Conservation (phyloP, 768 basidiomycete genomes). For the Lactifluus piperatus region DNA sequence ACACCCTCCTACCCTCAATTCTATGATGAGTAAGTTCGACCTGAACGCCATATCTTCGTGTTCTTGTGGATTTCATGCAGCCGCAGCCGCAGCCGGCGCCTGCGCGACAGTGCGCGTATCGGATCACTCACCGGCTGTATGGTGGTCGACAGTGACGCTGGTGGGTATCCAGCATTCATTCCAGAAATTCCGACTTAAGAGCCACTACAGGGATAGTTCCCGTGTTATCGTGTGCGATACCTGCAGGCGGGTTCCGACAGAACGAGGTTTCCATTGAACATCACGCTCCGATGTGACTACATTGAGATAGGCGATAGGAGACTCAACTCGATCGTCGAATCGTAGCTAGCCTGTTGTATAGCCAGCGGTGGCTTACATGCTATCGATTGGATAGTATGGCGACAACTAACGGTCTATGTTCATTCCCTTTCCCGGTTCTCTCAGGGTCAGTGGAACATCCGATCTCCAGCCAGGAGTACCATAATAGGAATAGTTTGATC, state of each 20-base stretch:
- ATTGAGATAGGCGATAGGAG: background rate
- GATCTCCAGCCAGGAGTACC: background rate
- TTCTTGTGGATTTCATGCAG: no score
- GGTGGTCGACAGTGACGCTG: background rate
- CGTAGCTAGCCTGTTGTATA: background rate
- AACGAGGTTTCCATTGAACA: background rate
- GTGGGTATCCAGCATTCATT: no score
- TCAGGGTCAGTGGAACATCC: background rate
- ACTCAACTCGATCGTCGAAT: background rate
- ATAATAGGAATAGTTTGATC: background rate
- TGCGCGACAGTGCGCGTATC: no score
- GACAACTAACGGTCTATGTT: background rate
- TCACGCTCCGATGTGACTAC: background rate
- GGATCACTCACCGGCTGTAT: background rate
- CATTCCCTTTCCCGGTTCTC: background rate
- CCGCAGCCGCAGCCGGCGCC: background rate
- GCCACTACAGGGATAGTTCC: background rate
- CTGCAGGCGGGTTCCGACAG: background rate
- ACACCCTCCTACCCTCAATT: background rate
- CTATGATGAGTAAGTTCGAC: background rate
- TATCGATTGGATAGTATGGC: background rate
- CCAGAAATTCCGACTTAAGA: background rate
- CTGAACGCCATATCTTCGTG: no score
- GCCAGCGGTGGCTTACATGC: background rate
- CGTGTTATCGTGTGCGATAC: background rate